These are phyloP conservation scores for Adiantum capillusveneris DNA, from an alignment of 75 land plant genomes.

Conservation along the genomic window DNA sequence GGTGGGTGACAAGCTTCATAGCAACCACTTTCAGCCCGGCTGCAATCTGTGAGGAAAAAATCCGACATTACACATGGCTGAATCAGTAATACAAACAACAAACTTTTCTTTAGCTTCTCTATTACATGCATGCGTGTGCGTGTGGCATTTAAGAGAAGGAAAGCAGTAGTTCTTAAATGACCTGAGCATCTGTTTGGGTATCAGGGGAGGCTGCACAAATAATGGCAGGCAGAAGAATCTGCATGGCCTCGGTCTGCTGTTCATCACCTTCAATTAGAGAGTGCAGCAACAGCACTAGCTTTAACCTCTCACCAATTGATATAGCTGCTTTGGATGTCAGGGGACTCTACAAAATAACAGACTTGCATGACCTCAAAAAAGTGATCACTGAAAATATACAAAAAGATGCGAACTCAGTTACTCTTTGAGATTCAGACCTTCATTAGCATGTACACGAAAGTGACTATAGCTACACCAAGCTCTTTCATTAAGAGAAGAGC, in stretches of 20 bases:
- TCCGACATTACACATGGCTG: too few relatives aligned
- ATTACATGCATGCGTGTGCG: too few relatives aligned
- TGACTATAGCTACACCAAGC: constrained; percentile 47
- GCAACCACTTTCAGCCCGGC: constrained; percentile 47
- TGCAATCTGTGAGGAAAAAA: constrained; percentile 38
- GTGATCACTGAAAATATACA: not conserved
- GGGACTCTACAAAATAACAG: constrained; percentile 34
- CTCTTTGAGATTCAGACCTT: constrained; percentile 41
- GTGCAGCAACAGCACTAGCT: constrained; percentile 60
- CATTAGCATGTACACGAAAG: constrained; percentile 31
- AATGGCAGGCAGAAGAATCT: constrained; percentile 62
- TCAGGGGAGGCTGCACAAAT: constrained; percentile 46
- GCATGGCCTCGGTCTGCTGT: constrained; percentile 38
- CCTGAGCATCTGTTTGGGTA: constrained; percentile 26
- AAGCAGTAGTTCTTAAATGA: constrained; percentile 8
- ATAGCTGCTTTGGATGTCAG: constrained; percentile 38
- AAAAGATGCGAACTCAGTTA: too few relatives aligned
- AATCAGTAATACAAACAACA: too few relatives aligned
- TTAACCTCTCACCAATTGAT: constrained; percentile 60
- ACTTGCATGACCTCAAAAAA: not conserved
- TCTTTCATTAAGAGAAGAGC: constrained; percentile 48
- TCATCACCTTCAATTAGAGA: constrained; percentile 53
- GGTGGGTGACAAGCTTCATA: constrained; percentile 76
- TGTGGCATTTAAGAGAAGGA: not conserved
- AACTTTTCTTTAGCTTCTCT: too few relatives aligned